Percentiles rank a stretch among this genome's conserved stretches.
Evolutionary conservation across 495 filamentous ascomycete genomes (phyloP).

Genomic region (Aspergillus campestris): DNA sequence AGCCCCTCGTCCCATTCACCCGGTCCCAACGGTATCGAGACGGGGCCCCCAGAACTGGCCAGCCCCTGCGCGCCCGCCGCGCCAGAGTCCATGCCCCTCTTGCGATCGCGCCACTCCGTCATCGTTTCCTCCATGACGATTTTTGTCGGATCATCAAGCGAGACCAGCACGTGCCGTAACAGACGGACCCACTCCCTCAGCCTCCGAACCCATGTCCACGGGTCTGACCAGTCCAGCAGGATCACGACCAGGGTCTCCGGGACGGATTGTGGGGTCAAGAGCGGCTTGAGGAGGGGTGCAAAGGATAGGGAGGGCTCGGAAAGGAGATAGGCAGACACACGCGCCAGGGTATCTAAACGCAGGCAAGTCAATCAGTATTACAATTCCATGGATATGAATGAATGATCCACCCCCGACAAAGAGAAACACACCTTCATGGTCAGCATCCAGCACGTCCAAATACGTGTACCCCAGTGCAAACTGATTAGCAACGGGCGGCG

Average conservation of each 20-base stretch:
- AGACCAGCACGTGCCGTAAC: constrained; percentile 63
- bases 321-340: constrained; percentile 84
- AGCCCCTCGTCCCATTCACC: constrained; percentile 93
- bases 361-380: not conserved
- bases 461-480: constrained; percentile 95
- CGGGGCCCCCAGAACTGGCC: constrained; percentile 41
- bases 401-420: not conserved
- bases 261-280: constrained; percentile 77
- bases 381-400: not conserved
- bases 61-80: constrained; percentile 35
- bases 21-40: constrained; percentile 71
- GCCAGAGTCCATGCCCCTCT: constrained; percentile 33
- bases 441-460: constrained; percentile 87
- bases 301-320: constrained; percentile 75
- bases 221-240: constrained; percentile 84
- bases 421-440: constrained; percentile 69
- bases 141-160: constrained; percentile 67
- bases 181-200: constrained; percentile 81
- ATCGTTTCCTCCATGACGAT: constrained; percentile 80
- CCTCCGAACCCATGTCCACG: constrained; percentile 86
- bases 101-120: constrained; percentile 46
- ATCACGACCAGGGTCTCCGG: constrained; percentile 83
- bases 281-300: constrained; percentile 71
- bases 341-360: constrained; percentile 70
- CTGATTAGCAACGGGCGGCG: constrained; percentile 79